Evolutionary conservation across 306 rosid species (phyloP).

Genomic region (Gleditsia sinensis): DNA sequence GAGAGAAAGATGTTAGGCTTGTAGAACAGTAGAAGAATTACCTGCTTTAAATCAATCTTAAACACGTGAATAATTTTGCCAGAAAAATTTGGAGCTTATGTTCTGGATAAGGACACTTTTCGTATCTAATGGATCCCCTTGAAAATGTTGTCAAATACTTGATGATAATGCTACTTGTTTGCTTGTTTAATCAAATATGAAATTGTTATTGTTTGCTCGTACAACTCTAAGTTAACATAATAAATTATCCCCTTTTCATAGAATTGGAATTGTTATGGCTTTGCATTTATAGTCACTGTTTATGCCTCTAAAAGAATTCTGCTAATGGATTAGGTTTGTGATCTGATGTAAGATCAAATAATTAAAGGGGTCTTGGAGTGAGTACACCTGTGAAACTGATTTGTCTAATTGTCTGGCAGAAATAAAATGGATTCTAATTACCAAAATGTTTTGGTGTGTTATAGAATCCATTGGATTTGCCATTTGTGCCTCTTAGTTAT

Average conservation of each 20-base stretch:
- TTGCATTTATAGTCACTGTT: background rate
- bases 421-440: background rate
- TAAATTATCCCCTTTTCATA: background rate
- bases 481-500: slow-evolving; percentile 4
- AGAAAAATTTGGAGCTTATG: slow-evolving; percentile 10
- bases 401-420: slow-evolving; percentile 11
- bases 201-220: background rate
- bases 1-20: slow-evolving; percentile 9
- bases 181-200: background rate
- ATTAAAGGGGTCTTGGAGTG: slow-evolving; percentile 23
- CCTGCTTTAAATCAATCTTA: background rate
- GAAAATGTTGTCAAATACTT: background rate
- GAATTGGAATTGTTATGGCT: background rate
- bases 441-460: background rate
- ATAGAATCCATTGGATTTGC: slow-evolving; percentile 15
- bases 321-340: background rate
- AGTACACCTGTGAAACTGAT: background rate
- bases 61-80: background rate
- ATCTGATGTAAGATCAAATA: background rate
- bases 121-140: background rate
- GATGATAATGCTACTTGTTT: background rate
- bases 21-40: background rate
- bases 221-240: background rate
- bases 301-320: background rate
- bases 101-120: slow-evolving; percentile 20